Conservation (phyloP, 805 yeast genomes). For the Wickerhamomyces canadensis region DNA sequence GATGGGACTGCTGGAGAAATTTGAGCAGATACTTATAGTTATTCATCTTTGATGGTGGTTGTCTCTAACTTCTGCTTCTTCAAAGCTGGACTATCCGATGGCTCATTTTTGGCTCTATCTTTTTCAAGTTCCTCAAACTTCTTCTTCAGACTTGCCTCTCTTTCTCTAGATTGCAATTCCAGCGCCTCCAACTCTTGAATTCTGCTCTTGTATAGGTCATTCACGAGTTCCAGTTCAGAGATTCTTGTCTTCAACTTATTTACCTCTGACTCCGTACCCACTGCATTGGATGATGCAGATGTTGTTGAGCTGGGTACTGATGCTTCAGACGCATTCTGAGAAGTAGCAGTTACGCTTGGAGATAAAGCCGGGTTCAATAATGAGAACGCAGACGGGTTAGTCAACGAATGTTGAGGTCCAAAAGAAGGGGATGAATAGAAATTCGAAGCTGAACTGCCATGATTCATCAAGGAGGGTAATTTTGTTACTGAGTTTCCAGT, state of each 20-base stretch:
- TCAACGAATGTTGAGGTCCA: conserved; percentile 35
- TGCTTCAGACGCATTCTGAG: conserved; percentile 1
- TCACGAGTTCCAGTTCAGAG: conserved; percentile 83
- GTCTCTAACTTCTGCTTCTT: conserved; percentile 18
- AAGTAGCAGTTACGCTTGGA: conserved; percentile 7
- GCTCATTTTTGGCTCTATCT: conserved; percentile 5
- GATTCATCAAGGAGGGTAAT: conserved; percentile 18
- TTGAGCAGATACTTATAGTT: no score
- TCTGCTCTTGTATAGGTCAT: conserved; percentile 79
- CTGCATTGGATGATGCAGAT: no score
- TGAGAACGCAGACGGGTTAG: conserved; percentile 24
- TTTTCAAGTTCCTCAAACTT: conserved; percentile 9
- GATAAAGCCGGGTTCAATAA: conserved; percentile 5
- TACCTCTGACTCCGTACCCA: conserved; percentile 25
- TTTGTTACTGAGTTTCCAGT: conserved; percentile 6
- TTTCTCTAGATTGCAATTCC: conserved; percentile 11
- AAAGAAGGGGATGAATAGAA: conserved; percentile 38
- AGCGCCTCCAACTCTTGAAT: conserved; percentile 66
- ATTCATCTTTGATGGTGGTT: no score
- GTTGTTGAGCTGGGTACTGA: background rate
- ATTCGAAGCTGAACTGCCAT: conserved; percentile 8
- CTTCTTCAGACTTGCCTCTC: conserved; percentile 12
- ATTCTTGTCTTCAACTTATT: conserved; percentile 65
- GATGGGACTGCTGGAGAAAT: no score
- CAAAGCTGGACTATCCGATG: conserved; percentile 8